phyloP scores from a whole-genome alignment of 345 rosid species.

The Hypericum androsaemum region DNA sequence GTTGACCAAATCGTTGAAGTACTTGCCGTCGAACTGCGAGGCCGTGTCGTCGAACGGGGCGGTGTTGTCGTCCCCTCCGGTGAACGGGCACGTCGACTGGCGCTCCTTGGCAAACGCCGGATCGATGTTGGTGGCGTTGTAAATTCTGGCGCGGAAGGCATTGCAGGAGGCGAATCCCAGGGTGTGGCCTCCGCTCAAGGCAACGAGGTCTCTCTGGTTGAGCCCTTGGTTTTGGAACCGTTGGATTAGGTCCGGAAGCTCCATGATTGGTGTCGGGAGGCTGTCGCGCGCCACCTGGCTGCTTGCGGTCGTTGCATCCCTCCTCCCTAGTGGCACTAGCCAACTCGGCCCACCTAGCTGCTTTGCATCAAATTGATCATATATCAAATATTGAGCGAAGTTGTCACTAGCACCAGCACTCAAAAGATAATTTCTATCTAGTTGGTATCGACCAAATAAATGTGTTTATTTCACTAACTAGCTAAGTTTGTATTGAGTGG shows the following conservation, averaged over 20 bases:
- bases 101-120: conserved; percentile 22
- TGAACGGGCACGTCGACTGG: conserved; percentile 20
- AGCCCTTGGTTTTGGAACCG: conserved; percentile 37
- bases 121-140: conserved; percentile 29
- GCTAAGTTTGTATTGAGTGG: no score
- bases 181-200: conserved; percentile 45
- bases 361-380: neutral
- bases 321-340: conserved; percentile 30
- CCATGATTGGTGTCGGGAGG: conserved; percentile 29
- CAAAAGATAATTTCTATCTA: no score
- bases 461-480: no score
- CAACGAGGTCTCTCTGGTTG: conserved; percentile 33
- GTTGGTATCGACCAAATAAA: no score
- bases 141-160: conserved; percentile 21
- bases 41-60: conserved; percentile 27
- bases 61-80: conserved; percentile 24
- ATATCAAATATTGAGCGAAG: no score
- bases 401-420: no score
- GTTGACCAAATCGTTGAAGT: conserved; percentile 24
- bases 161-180: conserved; percentile 33
- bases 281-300: conserved; percentile 13
- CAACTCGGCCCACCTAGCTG: conserved; percentile 46
- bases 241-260: conserved; percentile 25
- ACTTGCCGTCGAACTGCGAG: conserved; percentile 23
- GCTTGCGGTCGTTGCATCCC: conserved; percentile 36